Conservation (phyloP, 768 basidiomycete species). For the Albatrellus ellisii region DNA sequence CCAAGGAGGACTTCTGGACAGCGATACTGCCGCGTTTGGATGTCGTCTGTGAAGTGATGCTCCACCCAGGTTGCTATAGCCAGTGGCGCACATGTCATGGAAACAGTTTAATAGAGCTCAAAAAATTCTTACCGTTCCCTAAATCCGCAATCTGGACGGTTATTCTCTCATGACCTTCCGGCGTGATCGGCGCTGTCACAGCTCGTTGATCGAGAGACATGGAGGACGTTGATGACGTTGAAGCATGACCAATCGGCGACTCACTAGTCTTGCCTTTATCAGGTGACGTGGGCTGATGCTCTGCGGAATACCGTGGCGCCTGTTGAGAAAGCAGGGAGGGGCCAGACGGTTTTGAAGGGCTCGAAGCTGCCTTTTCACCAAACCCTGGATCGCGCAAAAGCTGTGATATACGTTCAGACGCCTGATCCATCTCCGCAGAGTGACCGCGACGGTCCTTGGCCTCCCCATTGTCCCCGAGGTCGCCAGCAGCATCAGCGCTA, state of each 20-base stretch:
- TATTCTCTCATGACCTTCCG: conserved; percentile 44
- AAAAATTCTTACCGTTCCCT: conserved; percentile 62
- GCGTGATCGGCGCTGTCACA: conserved; percentile 4
- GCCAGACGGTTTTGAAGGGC: conserved; percentile 29
- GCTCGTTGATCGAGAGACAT: conserved; percentile 20
- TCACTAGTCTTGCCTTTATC: conserved; percentile 19
- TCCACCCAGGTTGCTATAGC: conserved; percentile 70
- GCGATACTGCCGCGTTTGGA: conserved; percentile 94
- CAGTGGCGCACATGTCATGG: conserved; percentile 3
- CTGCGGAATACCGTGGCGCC: conserved; percentile 25
- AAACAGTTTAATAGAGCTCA: conserved; percentile 2
- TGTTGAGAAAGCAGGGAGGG: conserved; percentile 70
- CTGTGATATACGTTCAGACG: conserved; percentile 38
- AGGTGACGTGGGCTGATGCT: conserved; percentile 11
- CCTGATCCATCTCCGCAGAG: conserved; percentile 27
- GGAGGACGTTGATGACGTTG: conserved; percentile 11
- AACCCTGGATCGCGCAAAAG: conserved; percentile 29
- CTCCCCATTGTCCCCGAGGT: too few relatives aligned
- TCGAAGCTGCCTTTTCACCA: conserved; percentile 25
- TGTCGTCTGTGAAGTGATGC: conserved; percentile 98
- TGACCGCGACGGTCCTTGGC: conserved; percentile 15
- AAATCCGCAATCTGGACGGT: conserved; percentile 99
- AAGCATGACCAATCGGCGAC: conserved; percentile 10
- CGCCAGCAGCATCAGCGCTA: conserved; percentile 9
- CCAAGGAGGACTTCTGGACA: conserved; percentile 97